Conservation (phyloP, 176 grass and related monocot species). For the Chrysopogon serrulatus region DNA sequence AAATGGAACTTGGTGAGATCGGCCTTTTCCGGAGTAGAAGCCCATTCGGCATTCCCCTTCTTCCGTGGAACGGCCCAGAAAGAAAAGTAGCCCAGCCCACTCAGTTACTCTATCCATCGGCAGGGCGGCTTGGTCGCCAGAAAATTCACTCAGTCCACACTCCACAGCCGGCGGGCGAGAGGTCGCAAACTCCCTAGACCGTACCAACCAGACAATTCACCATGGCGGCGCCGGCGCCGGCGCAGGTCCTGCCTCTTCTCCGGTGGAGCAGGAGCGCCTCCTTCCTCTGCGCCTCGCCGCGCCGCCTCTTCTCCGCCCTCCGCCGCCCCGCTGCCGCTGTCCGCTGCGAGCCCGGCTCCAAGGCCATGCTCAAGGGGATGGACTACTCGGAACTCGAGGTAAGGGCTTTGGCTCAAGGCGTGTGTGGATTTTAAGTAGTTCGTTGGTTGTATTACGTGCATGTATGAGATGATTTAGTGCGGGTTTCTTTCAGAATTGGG, state of each 20-base stretch:
- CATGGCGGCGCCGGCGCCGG: constrained; percentile 35
- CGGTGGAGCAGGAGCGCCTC: constrained; percentile 64
- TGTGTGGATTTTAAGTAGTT: constrained; percentile 7
- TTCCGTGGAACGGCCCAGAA: not conserved
- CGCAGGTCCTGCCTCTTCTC: constrained; percentile 60
- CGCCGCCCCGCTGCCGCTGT: constrained; percentile 11
- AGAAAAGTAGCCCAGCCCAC: not conserved
- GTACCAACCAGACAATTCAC: not conserved
- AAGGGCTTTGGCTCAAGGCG: not conserved
- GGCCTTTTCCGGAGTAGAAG: too few species aligned
- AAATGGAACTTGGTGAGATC: not conserved
- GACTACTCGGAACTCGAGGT: constrained; percentile 90
- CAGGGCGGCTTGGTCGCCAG: not conserved
- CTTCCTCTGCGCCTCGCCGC: constrained; percentile 22
- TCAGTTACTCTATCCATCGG: not conserved
- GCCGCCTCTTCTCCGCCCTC: constrained; percentile 38
- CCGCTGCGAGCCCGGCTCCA: constrained; percentile 36
- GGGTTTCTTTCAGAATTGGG: constrained; percentile 59
- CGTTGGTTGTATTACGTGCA: not conserved
- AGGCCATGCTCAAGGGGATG: constrained; percentile 77
- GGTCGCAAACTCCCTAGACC: not conserved
- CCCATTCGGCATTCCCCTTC: not conserved
- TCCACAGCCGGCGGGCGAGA: too few species aligned
- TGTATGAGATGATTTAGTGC: constrained; percentile 3
- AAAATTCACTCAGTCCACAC: not conserved